These are phyloP conservation scores for Aureobasidium mangrovei DNA, from an alignment of 2,329 filamentous ascomycete genomes.

Conservation along the genomic window DNA sequence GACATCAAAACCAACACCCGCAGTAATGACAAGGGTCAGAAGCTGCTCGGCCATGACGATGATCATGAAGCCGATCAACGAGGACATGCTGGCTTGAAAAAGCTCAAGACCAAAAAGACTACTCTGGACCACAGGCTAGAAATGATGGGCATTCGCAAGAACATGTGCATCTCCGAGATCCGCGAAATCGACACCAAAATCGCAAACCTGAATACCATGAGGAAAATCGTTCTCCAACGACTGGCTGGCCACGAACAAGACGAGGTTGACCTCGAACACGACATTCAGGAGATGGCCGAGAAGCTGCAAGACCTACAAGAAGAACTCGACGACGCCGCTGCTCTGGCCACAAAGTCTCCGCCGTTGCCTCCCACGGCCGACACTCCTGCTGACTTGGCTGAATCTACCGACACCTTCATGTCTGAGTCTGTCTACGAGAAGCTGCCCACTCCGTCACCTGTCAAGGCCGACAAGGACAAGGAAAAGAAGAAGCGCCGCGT, in stretches of 20 bases:
- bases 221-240: slow-evolving; percentile 80
- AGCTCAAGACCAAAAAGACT: slow-evolving; percentile 71
- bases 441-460: slow-evolving; percentile 55
- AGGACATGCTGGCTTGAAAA: slow-evolving; percentile 55
- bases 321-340: slow-evolving; percentile 44
- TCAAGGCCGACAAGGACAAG: slow-evolving; percentile 43
- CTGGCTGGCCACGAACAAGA: slow-evolving; percentile 82
- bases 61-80: slow-evolving; percentile 54
- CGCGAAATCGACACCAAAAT: slow-evolving; percentile 96
- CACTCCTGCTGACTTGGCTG: slow-evolving; percentile 24
- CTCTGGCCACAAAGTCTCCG: slow-evolving; percentile 34
- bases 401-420: slow-evolving; percentile 68
- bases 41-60: slow-evolving; percentile 49
- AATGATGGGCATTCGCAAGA: slow-evolving; percentile 86
- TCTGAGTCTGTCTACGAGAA: slow-evolving; percentile 97
- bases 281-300: slow-evolving; percentile 56
- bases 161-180: slow-evolving; percentile 95
- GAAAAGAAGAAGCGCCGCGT: slow-evolving; percentile 44
- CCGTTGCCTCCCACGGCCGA: slow-evolving; percentile 11
- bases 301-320: slow-evolving; percentile 56
- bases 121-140: slow-evolving; percentile 77
- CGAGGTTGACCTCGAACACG: slow-evolving; percentile 80
- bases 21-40: slow-evolving; percentile 64
- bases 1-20: slow-evolving; percentile 58
- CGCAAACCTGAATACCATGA: slow-evolving; percentile 84